Percentiles rank a stretch among this genome's conserved stretches.
Evolutionary conservation across 169 alveolate species (phyloP).

Genomic region (Theileria sp.): DNA sequence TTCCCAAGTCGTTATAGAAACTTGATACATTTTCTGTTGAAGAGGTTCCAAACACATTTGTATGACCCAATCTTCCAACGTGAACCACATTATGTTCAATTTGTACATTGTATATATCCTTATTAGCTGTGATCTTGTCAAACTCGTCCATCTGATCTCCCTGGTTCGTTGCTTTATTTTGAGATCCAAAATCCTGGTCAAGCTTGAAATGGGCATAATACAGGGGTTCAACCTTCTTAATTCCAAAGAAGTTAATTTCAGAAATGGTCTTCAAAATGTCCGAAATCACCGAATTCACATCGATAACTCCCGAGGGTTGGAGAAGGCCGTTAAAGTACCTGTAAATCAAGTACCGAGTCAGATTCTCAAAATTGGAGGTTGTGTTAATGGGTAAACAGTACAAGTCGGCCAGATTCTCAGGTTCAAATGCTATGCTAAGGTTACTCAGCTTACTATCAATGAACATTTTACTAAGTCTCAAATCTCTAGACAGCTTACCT

Average conservation of each 20-base stretch:
- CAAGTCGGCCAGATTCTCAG: background rate
- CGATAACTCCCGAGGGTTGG: slow-evolving; percentile 4
- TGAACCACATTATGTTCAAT: slow-evolving; percentile 16
- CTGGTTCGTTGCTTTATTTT: background rate
- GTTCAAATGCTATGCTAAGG: background rate
- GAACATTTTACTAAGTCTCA: slow-evolving; percentile 10
- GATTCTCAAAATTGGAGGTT: background rate
- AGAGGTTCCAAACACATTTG: background rate
- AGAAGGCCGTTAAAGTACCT: slow-evolving; percentile 10
- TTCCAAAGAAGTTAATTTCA: background rate
- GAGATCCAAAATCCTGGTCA: background rate
- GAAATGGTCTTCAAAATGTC: background rate
- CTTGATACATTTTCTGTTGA: slow-evolving; percentile 20
- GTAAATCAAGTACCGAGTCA: background rate
- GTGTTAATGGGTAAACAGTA: slow-evolving; percentile 7
- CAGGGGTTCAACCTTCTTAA: slow-evolving; percentile 10
- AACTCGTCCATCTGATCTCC: slow-evolving; percentile 10
- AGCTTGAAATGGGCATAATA: background rate
- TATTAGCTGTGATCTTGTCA: background rate
- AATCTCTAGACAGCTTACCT: background rate
- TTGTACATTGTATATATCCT: slow-evolving; percentile 7
- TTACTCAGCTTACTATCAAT: slow-evolving; percentile 9
- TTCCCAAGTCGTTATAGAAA: slow-evolving; percentile 51
- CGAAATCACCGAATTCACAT: background rate
- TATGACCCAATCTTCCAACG: slow-evolving; percentile 9